These are phyloP conservation scores for Volvox africanus DNA, from an alignment of 139 green algal species.

Conservation along the genomic window DNA sequence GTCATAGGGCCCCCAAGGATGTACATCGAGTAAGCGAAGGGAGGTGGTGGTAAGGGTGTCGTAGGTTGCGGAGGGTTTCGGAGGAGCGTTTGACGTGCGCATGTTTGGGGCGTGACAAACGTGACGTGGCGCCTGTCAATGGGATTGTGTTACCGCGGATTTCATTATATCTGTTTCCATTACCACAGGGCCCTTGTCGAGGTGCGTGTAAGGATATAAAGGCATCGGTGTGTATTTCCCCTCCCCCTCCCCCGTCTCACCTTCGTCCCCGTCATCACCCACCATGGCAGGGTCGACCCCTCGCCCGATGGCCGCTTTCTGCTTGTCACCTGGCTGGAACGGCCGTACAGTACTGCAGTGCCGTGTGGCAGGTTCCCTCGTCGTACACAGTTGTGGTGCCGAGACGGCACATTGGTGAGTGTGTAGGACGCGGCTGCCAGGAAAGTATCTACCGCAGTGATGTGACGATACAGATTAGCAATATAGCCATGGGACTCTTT, in stretches of 20 bases:
- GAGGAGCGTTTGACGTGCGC: too few relatives aligned
- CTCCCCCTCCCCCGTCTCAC: neutral
- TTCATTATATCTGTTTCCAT: neutral
- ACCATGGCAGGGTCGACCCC: slow-evolving; percentile 66
- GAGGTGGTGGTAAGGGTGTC: neutral
- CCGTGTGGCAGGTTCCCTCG: slow-evolving; percentile 94
- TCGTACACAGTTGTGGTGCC: slow-evolving; percentile 78
- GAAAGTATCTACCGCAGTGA: too few relatives aligned
- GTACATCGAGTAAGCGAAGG: slow-evolving; percentile 80
- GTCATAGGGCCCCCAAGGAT: slow-evolving; percentile 68
- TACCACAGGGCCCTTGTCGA: too few relatives aligned
- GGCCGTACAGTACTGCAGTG: slow-evolving; percentile 92
- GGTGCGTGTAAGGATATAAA: too few relatives aligned
- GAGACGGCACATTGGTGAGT: slow-evolving; percentile 28
- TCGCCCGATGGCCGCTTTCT: slow-evolving; percentile 90
- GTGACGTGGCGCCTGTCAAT: too few relatives aligned
- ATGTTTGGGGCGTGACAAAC: too few relatives aligned
- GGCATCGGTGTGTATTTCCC: too few relatives aligned
- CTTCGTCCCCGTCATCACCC: neutral
- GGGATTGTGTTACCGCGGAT: neutral
- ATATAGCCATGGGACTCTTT: too few relatives aligned
- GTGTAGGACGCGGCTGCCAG: too few relatives aligned
- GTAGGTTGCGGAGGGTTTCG: neutral
- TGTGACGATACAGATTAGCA: too few relatives aligned
- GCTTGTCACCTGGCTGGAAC: slow-evolving; percentile 88